Conservation (phyloP, 495 filamentous ascomycete species). For the Aspergillus biplanus region DNA sequence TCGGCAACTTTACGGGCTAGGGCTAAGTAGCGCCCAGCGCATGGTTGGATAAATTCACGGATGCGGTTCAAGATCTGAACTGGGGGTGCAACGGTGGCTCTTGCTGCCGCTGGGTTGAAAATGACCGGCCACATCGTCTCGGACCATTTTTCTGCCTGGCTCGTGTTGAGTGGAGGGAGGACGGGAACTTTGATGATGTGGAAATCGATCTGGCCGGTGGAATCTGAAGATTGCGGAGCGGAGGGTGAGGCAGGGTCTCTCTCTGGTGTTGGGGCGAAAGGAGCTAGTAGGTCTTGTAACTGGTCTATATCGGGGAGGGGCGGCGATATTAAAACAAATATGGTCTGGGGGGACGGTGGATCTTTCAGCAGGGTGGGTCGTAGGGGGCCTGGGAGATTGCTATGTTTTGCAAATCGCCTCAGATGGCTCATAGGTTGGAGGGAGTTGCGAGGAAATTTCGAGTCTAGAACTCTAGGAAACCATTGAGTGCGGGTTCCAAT, state of each 20-base stretch:
- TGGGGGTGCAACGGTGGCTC: conserved; percentile 42
- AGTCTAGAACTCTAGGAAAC: conserved; percentile 43
- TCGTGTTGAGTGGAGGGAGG: conserved; percentile 70
- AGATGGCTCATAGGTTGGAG: conserved; percentile 74
- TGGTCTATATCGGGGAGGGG: conserved; percentile 35
- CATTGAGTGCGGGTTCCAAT: neutral
- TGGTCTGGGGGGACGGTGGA: conserved; percentile 31
- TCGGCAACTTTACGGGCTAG: conserved; percentile 67
- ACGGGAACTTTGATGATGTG: conserved; percentile 67
- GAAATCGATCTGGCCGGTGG: conserved; percentile 43
- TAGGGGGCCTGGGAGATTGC: conserved; percentile 62
- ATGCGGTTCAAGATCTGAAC: conserved; percentile 62
- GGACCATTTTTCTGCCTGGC: conserved; percentile 78
- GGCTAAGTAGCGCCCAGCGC: conserved; percentile 61
- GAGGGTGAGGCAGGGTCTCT: conserved; percentile 5
- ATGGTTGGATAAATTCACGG: conserved; percentile 59
- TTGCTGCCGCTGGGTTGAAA: conserved; percentile 76
- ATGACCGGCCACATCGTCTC: conserved; percentile 82
- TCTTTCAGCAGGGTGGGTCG: conserved; percentile 31
- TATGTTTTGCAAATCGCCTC: conserved; percentile 75
- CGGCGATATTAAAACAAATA: conserved; percentile 45
- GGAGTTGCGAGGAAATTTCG: conserved; percentile 56
- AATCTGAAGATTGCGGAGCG: conserved; percentile 7
- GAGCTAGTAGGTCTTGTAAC: conserved; percentile 38
- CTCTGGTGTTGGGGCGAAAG: conserved; percentile 33